Base-by-base conservation (phyloP, 2,329 filamentous ascomycete genomes). In the Beauveria bassiana region DNA sequence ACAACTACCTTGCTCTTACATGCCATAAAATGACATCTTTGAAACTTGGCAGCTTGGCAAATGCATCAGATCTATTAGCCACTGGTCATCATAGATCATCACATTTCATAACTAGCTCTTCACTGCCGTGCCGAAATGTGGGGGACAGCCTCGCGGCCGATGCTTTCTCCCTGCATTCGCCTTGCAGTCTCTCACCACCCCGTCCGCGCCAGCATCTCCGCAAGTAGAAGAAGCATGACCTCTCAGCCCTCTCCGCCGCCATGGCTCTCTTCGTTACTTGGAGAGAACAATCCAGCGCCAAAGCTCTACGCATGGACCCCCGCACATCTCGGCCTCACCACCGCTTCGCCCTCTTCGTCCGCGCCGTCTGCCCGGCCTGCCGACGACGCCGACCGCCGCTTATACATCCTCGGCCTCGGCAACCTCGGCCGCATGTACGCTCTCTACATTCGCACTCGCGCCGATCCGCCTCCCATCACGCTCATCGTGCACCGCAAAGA, bases 341-440 rank as follows among this genome's bases (percentile, higher is more conserved):
- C 58, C 5, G 12, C 20, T 2, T 58, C 28, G 2, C 42, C 20
- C 18, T 43, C 22, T n/a, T 12, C 8, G 10, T 16, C 22, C 58
- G 18, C 57, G 54, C 28, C 20, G 42, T 42, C 49, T 22, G 14
- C 49, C 6, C 26, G 34, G 16, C 5, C 28, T 20, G 31, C 18
- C 20, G 40, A 65, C 3, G 65, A 69, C 55, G 62, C 67, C 31
- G 57, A 70, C 42, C 70, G 70, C n/a, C 81, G 86, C 40, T 87
- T 96, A 64, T 86, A 95, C 69, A 81, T 97, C 53, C 76, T 96
- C 3, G 93, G 93, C 12, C 71, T 89, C 12, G 93, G 93, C 42
- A 96, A 91, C 70, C 79, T 96, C 14, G 93, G 92, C 16, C 85
- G 85, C 49, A 83, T 97, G 28, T 85, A 93, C 65, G 91, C 93